Evolutionary conservation across 2,329 filamentous ascomycete genomes (phyloP).

Genomic region (Exophiala bonariae): DNA sequence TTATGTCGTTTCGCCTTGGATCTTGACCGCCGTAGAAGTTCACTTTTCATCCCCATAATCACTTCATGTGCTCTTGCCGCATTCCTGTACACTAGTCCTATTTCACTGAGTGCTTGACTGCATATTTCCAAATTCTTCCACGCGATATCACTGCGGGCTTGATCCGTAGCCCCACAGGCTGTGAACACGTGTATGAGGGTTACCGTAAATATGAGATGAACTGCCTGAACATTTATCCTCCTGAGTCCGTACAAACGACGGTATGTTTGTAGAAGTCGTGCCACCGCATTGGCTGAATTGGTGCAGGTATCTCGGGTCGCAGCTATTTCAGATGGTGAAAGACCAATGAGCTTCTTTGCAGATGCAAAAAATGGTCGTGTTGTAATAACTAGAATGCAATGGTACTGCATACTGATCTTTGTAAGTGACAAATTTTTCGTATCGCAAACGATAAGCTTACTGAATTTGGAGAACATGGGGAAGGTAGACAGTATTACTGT

Average conservation of each 20-base stretch:
- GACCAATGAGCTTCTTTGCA: slow-evolving; percentile 12
- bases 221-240: slow-evolving; percentile 24
- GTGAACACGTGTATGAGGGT: slow-evolving; percentile 25
- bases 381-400: slow-evolving; percentile 22
- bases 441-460: slow-evolving; percentile 3
- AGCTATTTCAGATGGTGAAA: slow-evolving; percentile 8
- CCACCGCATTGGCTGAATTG: slow-evolving; percentile 13
- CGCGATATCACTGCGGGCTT: slow-evolving; percentile 14
- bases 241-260: slow-evolving; percentile 19
- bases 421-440: not conserved
- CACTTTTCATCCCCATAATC: slow-evolving; percentile 26
- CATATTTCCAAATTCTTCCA: slow-evolving; percentile 23
- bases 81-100: slow-evolving; percentile 24
- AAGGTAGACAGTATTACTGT: slow-evolving; percentile 12
- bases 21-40: slow-evolving; percentile 14
- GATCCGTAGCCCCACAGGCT: slow-evolving; percentile 16
- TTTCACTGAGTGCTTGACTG: slow-evolving; percentile 23
- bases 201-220: slow-evolving; percentile 26
- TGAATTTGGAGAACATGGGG: slow-evolving; percentile 22
- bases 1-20: slow-evolving; percentile 14
- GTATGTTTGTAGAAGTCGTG: slow-evolving; percentile 17
- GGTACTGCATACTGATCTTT: slow-evolving; percentile 24
- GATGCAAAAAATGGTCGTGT: slow-evolving; percentile 23
- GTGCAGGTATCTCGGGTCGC: slow-evolving; percentile 11
- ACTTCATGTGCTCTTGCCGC: slow-evolving; percentile 23